Conservation (phyloP, 1,284 basidiomycete species). For the Boletus semigastroideus region DNA sequence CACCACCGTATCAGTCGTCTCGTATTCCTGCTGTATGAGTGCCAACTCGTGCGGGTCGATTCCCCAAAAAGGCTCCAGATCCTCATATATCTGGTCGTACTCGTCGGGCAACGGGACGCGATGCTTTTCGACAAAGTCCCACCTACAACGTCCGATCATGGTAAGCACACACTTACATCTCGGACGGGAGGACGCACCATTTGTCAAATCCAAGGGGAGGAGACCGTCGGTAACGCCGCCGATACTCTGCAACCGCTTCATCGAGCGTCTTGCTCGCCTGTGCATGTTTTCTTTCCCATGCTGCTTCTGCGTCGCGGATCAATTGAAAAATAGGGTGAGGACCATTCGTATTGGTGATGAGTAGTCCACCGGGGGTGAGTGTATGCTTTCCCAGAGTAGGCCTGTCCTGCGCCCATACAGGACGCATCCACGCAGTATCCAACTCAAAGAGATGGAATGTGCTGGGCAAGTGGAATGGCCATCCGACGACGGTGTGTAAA, state of each 20-base stretch:
- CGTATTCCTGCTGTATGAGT: slow-evolving; percentile 38
- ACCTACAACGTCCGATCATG: slow-evolving; percentile 34
- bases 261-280: slow-evolving; percentile 46
- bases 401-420: neutral
- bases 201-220: slow-evolving; percentile 58
- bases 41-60: slow-evolving; percentile 47
- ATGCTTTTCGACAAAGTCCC: slow-evolving; percentile 55
- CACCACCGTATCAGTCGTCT: slow-evolving; percentile 17
- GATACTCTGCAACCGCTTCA: slow-evolving; percentile 47
- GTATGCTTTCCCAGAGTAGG: slow-evolving; percentile 21
- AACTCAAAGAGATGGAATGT: neutral
- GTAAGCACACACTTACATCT: neutral
- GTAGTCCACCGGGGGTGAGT: slow-evolving; percentile 29
- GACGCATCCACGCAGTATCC: neutral
- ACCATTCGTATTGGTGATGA: slow-evolving; percentile 33
- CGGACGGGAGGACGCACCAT: slow-evolving; percentile 41
- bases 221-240: slow-evolving; percentile 42
- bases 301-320: slow-evolving; percentile 39
- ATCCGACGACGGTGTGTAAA: neutral
- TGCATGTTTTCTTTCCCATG: slow-evolving; percentile 41
- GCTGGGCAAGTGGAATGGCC: neutral
- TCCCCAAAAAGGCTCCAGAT: slow-evolving; percentile 57
- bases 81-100: slow-evolving; percentile 53
- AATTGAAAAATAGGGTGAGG: slow-evolving; percentile 47
- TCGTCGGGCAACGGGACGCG: slow-evolving; percentile 60